Conservation (phyloP, 2,329 filamentous ascomycete species). For the Aspergillus unguis region DNA sequence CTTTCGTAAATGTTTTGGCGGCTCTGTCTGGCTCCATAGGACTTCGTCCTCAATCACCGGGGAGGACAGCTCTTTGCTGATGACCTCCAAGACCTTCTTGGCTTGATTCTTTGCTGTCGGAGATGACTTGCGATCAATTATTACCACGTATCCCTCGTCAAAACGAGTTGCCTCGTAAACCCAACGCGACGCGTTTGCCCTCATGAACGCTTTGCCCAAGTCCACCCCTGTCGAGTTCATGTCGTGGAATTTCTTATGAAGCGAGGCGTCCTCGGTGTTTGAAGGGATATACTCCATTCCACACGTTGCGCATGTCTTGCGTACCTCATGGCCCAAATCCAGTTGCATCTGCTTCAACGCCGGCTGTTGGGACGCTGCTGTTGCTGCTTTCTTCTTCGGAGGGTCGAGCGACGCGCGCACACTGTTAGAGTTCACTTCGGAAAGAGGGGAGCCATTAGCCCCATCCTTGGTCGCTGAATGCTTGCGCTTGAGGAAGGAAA, state of each 20-base stretch:
- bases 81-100: slow-evolving; percentile 59
- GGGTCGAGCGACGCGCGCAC: slow-evolving; percentile 40
- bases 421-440: slow-evolving; percentile 46
- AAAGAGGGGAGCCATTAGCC: slow-evolving; percentile 35
- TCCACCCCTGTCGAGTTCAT: slow-evolving; percentile 61
- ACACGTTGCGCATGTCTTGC: slow-evolving; percentile 58
- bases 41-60: slow-evolving; percentile 56
- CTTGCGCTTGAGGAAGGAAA: slow-evolving; percentile 50
- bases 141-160: slow-evolving; percentile 53
- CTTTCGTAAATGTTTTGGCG: slow-evolving; percentile 37
- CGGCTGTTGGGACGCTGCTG: slow-evolving; percentile 29
- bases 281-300: slow-evolving; percentile 67
- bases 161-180: slow-evolving; percentile 51
- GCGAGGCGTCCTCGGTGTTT: slow-evolving; percentile 56
- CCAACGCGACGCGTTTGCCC: slow-evolving; percentile 50
- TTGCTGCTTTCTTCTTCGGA: slow-evolving; percentile 33
- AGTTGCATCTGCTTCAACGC: slow-evolving; percentile 59
- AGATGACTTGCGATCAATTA: slow-evolving; percentile 55
- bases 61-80: slow-evolving; percentile 61
- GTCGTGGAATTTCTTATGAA: slow-evolving; percentile 64
- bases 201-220: slow-evolving; percentile 56
- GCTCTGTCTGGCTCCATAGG: slow-evolving; percentile 53
- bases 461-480: slow-evolving; percentile 31
- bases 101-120: slow-evolving; percentile 50
- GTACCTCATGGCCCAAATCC: slow-evolving; percentile 54